These are phyloP conservation scores for Cladosporium sphaerospermum DNA, from an alignment of 2,329 filamentous ascomycete species.

Conservation along the genomic window DNA sequence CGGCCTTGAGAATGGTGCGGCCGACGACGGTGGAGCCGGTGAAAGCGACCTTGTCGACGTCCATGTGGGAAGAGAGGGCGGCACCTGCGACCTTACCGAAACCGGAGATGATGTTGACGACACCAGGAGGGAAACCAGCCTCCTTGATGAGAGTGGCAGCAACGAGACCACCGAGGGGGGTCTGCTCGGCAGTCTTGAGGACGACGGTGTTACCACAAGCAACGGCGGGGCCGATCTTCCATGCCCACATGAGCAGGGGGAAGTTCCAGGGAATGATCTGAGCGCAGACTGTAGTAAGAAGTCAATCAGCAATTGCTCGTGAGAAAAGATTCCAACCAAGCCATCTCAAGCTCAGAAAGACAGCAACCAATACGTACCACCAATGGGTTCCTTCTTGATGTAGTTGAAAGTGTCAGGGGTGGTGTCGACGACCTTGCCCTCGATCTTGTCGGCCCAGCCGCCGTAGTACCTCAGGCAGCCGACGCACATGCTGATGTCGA, in stretches of 20 bases:
- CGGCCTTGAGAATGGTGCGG: slow-evolving; percentile 73
- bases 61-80: slow-evolving; percentile 69
- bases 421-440: slow-evolving; percentile 77
- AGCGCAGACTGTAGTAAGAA: slow-evolving; percentile 47
- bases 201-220: slow-evolving; percentile 65
- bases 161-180: slow-evolving; percentile 48
- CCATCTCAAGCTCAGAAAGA: not conserved
- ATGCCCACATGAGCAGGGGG: slow-evolving; percentile 71
- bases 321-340: not conserved
- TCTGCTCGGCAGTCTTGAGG: slow-evolving; percentile 58
- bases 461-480: slow-evolving; percentile 78
- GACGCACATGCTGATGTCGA: slow-evolving; percentile 63
- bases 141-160: slow-evolving; percentile 47
- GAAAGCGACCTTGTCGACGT: slow-evolving; percentile 77
- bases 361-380: slow-evolving; percentile 17
- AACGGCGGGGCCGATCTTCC: slow-evolving; percentile 74
- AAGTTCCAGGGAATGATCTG: slow-evolving; percentile 65
- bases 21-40: slow-evolving; percentile 71
- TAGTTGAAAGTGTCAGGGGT: slow-evolving; percentile 75
- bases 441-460: slow-evolving; percentile 88
- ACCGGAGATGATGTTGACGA: slow-evolving; percentile 39
- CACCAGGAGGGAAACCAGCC: slow-evolving; percentile 72
- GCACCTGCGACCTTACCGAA: slow-evolving; percentile 40
- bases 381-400: slow-evolving; percentile 67
- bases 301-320: slow-evolving; percentile 1